These are phyloP conservation scores for Neofusicoccum parvum DNA, from an alignment of 2,329 filamentous ascomycete genomes.

Conservation along the genomic window DNA sequence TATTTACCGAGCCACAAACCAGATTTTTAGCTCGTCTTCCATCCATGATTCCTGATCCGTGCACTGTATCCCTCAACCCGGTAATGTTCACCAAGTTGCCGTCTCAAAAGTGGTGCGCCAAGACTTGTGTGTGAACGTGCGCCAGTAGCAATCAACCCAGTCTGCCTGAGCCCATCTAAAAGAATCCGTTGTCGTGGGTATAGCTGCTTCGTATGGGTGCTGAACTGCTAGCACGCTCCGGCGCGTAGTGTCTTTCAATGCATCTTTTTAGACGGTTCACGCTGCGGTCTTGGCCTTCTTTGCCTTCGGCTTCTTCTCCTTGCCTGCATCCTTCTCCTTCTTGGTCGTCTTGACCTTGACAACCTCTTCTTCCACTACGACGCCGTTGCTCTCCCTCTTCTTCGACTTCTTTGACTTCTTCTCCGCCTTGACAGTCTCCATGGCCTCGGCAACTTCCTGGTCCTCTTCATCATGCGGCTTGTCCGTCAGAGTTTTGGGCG, in stretches of 20 bases:
- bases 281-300: constrained; percentile 16
- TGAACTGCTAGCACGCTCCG: too few relatives aligned
- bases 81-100: not conserved
- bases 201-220: not conserved
- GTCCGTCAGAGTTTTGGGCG: constrained; percentile 33
- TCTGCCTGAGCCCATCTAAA: not conserved
- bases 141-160: not conserved
- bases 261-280: not conserved
- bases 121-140: not conserved
- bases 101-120: not conserved
- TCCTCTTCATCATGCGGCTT: constrained; percentile 19
- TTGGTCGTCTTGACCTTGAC: constrained; percentile 19
- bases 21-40: not conserved
- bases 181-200: not conserved
- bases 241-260: not conserved
- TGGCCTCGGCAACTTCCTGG: constrained; percentile 22
- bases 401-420: constrained; percentile 20
- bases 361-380: not conserved
- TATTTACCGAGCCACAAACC: not conserved
- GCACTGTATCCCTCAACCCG: not conserved
- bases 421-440: constrained; percentile 25
- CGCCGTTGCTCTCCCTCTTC: constrained; percentile 16
- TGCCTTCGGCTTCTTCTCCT: constrained; percentile 12
- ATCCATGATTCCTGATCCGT: not conserved
- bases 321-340: not conserved